Evolutionary conservation across 2,329 filamentous ascomycete species (phyloP).

Genomic region (Pseudogymnoascus sp.): DNA sequence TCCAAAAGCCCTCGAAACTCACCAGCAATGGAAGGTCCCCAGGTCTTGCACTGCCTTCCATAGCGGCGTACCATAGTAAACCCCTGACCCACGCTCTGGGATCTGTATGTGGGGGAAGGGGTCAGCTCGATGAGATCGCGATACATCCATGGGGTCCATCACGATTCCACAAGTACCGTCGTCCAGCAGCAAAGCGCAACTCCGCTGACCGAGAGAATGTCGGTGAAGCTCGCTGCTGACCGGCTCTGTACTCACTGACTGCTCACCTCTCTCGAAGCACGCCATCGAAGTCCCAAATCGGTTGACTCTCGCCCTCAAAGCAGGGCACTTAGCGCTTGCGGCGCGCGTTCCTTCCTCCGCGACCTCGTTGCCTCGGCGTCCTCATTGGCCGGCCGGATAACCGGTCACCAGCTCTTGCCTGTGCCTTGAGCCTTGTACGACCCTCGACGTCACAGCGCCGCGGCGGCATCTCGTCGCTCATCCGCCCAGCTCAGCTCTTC

Average conservation of each 20-base stretch:
- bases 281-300: neutral
- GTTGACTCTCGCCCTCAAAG: neutral
- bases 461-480: neutral
- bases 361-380: neutral
- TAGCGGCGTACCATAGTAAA: neutral
- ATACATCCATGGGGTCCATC: neutral
- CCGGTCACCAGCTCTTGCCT: neutral
- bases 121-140: neutral
- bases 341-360: constrained; percentile 13
- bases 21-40: neutral
- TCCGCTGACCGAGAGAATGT: neutral
- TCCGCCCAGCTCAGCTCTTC: neutral
- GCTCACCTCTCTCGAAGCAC: neutral
- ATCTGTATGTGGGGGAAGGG: neutral
- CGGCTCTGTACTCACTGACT: neutral
- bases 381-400: neutral
- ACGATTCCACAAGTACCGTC: neutral
- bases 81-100: neutral
- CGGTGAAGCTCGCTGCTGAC: neutral
- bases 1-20: neutral
- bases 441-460: constrained; percentile 3
- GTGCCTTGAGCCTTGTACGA: neutral
- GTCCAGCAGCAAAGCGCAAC: neutral
- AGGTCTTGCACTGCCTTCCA: neutral
- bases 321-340: constrained; percentile 7